Evolutionary conservation across 2,329 filamentous ascomycete species (phyloP).

Genomic region (Venturiaceae sp.): DNA sequence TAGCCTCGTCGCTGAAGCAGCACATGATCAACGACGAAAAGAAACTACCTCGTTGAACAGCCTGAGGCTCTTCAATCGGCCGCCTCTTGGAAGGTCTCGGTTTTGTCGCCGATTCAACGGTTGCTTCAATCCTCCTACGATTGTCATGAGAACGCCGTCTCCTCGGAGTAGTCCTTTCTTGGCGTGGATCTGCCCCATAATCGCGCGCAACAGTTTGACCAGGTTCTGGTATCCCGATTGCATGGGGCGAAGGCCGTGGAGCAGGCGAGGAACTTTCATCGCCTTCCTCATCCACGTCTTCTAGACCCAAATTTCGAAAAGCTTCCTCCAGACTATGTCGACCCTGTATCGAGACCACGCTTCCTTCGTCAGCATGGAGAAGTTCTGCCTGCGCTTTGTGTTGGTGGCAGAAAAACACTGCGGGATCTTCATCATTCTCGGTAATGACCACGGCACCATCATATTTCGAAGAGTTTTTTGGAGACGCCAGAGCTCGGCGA

Average conservation of each 20-base stretch:
- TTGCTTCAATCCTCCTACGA: background rate
- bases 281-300: constrained; percentile 7
- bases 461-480: constrained; percentile 2
- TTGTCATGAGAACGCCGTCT: background rate
- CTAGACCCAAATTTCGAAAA: constrained; percentile 6
- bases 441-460: constrained; percentile 31
- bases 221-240: background rate
- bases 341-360: constrained; percentile 4
- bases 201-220: background rate
- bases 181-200: background rate
- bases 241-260: background rate
- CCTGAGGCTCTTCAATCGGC: background rate
- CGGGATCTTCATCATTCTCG: constrained; percentile 43
- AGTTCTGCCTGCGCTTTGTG: constrained; percentile 75
- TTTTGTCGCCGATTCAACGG: background rate
- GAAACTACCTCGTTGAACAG: background rate
- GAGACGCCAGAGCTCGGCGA: constrained; percentile 53
- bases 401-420: constrained; percentile 80
- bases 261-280: background rate
- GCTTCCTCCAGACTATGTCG: constrained; percentile 6
- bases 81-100: background rate
- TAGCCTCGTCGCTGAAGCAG: background rate
- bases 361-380: constrained; percentile 15
- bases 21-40: background rate
- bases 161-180: background rate